Evolutionary conservation across 2,329 filamentous ascomycete species (phyloP), one percentile per base, ranked within the genome.

Genomic region (Phaeosphaeriaceae sp.): DNA sequence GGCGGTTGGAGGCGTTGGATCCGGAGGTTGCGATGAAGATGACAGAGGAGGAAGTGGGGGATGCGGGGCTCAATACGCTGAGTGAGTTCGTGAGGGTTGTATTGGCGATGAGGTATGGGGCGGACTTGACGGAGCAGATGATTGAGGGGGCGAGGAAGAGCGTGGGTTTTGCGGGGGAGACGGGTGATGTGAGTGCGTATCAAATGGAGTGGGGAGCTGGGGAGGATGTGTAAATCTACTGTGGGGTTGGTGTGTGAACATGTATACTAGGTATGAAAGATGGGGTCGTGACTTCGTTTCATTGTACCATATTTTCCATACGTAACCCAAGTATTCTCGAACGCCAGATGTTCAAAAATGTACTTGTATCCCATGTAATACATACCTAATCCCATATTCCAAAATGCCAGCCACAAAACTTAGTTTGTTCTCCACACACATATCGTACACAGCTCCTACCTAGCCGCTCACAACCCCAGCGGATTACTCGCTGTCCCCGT

Each of bases 401-500:
- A n/a, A n/a, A n/a, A n/a, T n/a, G n/a, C n/a, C n/a, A n/a, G n/a
- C n/a, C n/a, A n/a, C n/a, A n/a, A n/a, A n/a, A n/a, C n/a, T n/a
- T n/a, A n/a, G n/a, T n/a, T n/a, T n/a, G n/a, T n/a, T n/a, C n/a
- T n/a, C 61, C 36, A 48, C 7, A n/a, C 13, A 27, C 42, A 45
- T 53, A 9, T 33, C 44, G 13, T 21, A 11, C 44, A 47, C 22
- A 15, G 49, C 48, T 3, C 6, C 9, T 11, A 36, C 31, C 31
- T 13, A 13, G 6, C 13, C 6, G 3, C 40, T 48, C 60, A 79
- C 53, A 82, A 53, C 1, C 81, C 80, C 56, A 82, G 56, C 21
- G 80, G 81, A 60, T 83, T 81, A 40, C 67, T 72, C 7, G 72
- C 79, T 27, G 66, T 76, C 6, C 72, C 77, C 52, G 73, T 76